Conservation (phyloP, 202 grass and related monocot genomes). For the Brachypodium distachyon region DNA sequence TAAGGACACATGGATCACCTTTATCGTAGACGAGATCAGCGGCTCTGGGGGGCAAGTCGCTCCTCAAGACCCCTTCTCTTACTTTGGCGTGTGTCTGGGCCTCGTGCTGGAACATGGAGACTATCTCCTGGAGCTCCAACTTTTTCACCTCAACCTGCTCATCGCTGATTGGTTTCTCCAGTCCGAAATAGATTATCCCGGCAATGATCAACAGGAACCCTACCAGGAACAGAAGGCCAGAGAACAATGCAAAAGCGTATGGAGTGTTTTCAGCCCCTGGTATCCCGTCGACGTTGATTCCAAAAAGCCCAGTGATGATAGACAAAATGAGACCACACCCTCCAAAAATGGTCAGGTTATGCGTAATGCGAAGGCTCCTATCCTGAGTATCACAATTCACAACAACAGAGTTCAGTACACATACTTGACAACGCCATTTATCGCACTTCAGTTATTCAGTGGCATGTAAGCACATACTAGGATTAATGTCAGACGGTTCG, state of each 20-base stretch:
- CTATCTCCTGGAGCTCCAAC: constrained; percentile 60
- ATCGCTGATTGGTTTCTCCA: constrained; percentile 54
- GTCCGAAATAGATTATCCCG: constrained; percentile 47
- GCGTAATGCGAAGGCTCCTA: constrained; percentile 49
- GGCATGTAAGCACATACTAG: background rate
- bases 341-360: constrained; percentile 65
- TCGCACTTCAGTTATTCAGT: background rate
- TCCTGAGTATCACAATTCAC: constrained; percentile 34
- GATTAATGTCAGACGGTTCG: background rate
- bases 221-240: constrained; percentile 40
- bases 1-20: constrained; percentile 21
- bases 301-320: constrained; percentile 63
- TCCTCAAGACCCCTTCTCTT: constrained; percentile 38
- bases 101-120: constrained; percentile 67
- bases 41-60: constrained; percentile 30
- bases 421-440: background rate
- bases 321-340: constrained; percentile 61
- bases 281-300: constrained; percentile 79
- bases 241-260: constrained; percentile 54
- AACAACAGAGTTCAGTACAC: background rate
- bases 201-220: constrained; percentile 34
- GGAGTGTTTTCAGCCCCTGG: constrained; percentile 44
- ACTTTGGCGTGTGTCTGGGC: constrained; percentile 58
- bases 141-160: constrained; percentile 57
- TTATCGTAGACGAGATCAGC: constrained; percentile 36